Evolutionary conservation across 352 stramenopile species (phyloP).

Genomic region (Aphanomyces stellatus): DNA sequence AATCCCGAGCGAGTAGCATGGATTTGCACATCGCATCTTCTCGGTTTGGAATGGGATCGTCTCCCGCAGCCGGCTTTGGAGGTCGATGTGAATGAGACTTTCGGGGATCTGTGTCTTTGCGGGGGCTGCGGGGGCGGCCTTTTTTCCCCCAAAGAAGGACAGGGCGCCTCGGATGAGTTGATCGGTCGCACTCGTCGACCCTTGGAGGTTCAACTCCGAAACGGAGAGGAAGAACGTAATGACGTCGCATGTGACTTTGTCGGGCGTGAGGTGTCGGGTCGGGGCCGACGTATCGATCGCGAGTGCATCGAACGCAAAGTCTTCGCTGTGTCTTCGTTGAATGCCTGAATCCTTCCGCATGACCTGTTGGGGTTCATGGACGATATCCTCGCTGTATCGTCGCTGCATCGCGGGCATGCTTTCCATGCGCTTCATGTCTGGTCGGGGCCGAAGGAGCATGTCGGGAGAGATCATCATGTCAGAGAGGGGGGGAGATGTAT

Average conservation of each 20-base stretch:
- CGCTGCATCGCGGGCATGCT: not conserved
- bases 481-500: too few species aligned
- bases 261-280: not conserved
- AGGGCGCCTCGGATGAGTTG: constrained; percentile 10
- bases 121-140: not conserved
- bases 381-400: not conserved
- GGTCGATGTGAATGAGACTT: constrained; percentile 16
- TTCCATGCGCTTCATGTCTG: not conserved
- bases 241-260: constrained; percentile 9
- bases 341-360: not conserved
- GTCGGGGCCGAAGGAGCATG: not conserved
- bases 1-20: constrained; percentile 12
- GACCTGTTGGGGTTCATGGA: not conserved
- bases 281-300: not conserved
- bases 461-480: too few species aligned
- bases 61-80: constrained; percentile 15
- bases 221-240: constrained; percentile 20
- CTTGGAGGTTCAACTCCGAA: constrained; percentile 15
- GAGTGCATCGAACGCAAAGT: not conserved
- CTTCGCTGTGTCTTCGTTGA: not conserved
- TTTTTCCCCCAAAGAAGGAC: constrained; percentile 13
- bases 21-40: constrained; percentile 12
- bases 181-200: constrained; percentile 5
- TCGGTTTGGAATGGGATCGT: constrained; percentile 19
- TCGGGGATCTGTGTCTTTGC: constrained; percentile 8